A percentile compares a stretch with the other conserved stretches of the same genome.
Evolutionary conservation across 345 rosid genomes (phyloP).

Genomic region (Dipteronia dyeriana): DNA sequence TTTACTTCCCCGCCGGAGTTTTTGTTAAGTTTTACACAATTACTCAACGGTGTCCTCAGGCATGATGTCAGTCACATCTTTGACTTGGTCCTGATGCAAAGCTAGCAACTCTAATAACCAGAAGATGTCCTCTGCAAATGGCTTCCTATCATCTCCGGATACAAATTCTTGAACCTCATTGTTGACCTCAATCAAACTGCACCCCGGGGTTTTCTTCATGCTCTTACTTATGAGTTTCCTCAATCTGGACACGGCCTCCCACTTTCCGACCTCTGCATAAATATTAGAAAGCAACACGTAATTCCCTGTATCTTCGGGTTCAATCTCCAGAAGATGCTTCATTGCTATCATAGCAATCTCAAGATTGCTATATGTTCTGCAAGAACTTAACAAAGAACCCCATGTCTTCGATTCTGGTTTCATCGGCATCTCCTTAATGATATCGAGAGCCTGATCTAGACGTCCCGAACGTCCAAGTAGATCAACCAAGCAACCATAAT

Average conservation of each 20-base stretch:
- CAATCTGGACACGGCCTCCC: conserved; percentile 49
- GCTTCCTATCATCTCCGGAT: conserved; percentile 50
- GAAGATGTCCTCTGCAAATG: conserved; percentile 41
- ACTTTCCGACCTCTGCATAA: conserved; percentile 55
- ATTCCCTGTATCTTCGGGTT: conserved; percentile 59
- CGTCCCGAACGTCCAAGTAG: conserved; percentile 49
- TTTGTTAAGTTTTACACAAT: neutral
- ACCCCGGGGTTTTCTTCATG: conserved; percentile 57
- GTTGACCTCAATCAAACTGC: conserved; percentile 59
- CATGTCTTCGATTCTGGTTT: conserved; percentile 53
- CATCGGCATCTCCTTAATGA: conserved; percentile 46
- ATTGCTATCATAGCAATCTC: conserved; percentile 46
- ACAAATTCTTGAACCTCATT: conserved; percentile 54
- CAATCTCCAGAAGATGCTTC: conserved; percentile 50
- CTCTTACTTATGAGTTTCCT: conserved; percentile 41
- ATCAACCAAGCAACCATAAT: conserved; percentile 55
- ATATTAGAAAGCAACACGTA: conserved; percentile 57
- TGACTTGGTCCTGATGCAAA: conserved; percentile 22
- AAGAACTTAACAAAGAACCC: conserved; percentile 53
- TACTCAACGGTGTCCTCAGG: conserved; percentile 11
- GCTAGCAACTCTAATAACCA: conserved; percentile 41
- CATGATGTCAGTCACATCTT: conserved; percentile 4
- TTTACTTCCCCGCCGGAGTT: neutral
- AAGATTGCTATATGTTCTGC: conserved; percentile 43
- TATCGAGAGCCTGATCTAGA: conserved; percentile 35